Percentiles rank a stretch among this genome's conserved stretches.
These are phyloP conservation scores for Pleurostoma richardsiae DNA, from an alignment of 2,329 filamentous ascomycete genomes.

Conservation along the genomic window DNA sequence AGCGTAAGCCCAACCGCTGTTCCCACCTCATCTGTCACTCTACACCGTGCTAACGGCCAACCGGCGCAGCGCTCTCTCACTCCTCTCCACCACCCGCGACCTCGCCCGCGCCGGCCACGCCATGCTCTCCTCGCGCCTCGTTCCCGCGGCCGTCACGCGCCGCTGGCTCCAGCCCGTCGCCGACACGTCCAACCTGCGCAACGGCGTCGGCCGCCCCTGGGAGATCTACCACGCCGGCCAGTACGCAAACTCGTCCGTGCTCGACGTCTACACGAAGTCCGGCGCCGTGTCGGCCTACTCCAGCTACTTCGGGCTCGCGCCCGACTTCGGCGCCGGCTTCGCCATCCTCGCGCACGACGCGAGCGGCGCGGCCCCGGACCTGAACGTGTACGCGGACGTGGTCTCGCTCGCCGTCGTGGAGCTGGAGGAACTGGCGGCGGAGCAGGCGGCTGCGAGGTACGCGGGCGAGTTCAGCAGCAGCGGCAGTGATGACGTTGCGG, in stretches of 20 bases:
- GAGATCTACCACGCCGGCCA: slow-evolving; percentile 22
- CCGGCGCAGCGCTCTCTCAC: slow-evolving; percentile 8
- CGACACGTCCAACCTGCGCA: slow-evolving; percentile 26
- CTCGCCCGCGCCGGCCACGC: slow-evolving; percentile 13
- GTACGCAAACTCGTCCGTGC: slow-evolving; percentile 12
- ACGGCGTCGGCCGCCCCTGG: slow-evolving; percentile 25
- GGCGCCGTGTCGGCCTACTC: slow-evolving; percentile 20
- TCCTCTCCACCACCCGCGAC: slow-evolving; percentile 12
- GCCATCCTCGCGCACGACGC: slow-evolving; percentile 25
- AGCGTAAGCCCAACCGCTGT: slow-evolving; percentile 6
- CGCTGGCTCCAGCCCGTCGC: slow-evolving; percentile 21
- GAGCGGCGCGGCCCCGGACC: slow-evolving; percentile 16
- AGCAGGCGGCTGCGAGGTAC: slow-evolving; percentile 11
- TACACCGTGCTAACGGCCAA: too few relatives aligned
- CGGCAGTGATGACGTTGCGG: background rate
- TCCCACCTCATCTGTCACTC: background rate
- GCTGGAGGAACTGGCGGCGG: slow-evolving; percentile 10
- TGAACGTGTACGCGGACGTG: slow-evolving; percentile 26
- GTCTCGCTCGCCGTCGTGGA: slow-evolving; percentile 15
- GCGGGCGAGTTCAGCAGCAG: slow-evolving; percentile 7
- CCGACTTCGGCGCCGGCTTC: slow-evolving; percentile 21
- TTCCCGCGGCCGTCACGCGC: slow-evolving; percentile 15
- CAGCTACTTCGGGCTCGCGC: slow-evolving; percentile 17
- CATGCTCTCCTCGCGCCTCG: slow-evolving; percentile 15
- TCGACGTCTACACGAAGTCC: slow-evolving; percentile 20